These are phyloP conservation scores for Bipolaris gigantea DNA, from an alignment of 2,329 filamentous ascomycete species.

Conservation along the genomic window DNA sequence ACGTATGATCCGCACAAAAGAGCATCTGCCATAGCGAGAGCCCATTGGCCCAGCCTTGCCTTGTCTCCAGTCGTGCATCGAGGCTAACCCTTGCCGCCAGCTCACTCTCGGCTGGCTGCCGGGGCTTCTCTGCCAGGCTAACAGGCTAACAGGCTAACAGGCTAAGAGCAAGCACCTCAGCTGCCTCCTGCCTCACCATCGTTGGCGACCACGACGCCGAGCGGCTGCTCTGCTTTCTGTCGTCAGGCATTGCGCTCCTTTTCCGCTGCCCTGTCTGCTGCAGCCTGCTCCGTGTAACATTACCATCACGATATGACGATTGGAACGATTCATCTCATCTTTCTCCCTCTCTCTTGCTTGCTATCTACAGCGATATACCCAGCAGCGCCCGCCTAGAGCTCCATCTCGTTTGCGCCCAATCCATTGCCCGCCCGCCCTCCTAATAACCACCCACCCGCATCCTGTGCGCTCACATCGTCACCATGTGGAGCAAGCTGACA, in stretches of 20 bases:
- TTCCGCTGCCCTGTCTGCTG: conserved; percentile 15
- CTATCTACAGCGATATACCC: conserved; percentile 31
- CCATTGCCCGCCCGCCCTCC: conserved; percentile 16
- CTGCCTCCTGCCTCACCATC: conserved; percentile 24
- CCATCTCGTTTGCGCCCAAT: conserved; percentile 26
- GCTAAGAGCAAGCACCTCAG: conserved; percentile 24
- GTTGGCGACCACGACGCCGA: conserved; percentile 20
- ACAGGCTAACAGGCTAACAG: neutral
- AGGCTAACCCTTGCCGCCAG: conserved; percentile 13
- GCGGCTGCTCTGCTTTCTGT: conserved; percentile 16
- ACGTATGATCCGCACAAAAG: conserved; percentile 11
- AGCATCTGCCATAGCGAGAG: conserved; percentile 9
- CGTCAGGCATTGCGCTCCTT: conserved; percentile 24
- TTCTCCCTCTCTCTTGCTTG: conserved; percentile 10
- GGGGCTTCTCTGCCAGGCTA: conserved; percentile 4
- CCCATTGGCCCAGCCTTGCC: conserved; percentile 14
- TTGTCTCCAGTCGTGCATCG: conserved; percentile 9
- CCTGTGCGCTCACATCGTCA: conserved; percentile 14
- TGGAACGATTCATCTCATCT: conserved; percentile 22
- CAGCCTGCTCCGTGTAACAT: conserved; percentile 13
- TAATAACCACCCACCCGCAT: conserved; percentile 21
- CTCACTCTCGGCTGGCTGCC: conserved; percentile 10
- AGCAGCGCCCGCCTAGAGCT: conserved; percentile 19
- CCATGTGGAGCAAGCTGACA: conserved; percentile 46
- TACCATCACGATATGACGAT: conserved; percentile 22